Base-by-base conservation (phyloP, 306 rosid species). In the Inga laurina region DNA sequence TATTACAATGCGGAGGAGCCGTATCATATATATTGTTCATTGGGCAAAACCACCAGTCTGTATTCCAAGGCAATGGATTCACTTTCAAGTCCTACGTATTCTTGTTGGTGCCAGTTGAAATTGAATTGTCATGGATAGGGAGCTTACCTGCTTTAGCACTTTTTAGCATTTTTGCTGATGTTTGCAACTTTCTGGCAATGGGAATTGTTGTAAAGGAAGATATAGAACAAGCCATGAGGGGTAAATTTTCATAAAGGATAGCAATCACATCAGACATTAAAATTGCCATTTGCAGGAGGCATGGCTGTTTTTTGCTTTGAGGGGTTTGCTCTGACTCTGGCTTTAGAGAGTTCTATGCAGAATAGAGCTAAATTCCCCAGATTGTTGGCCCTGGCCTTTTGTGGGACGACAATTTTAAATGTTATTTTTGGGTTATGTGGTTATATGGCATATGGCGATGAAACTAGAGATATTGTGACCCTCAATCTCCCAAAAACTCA, bases 361-460 rank as follows among this genome's bases (percentile, higher is more conserved):
- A 86, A 87, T 64, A 82, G 13, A 79, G 7, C 82, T 19, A 77
- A 83, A 8, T 93, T 93, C 82, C 94, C 92, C 0, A 89, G 44
- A 74, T 84, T 95, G 91, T 83, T 92, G 67, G 96, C 90, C 82
- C 92, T 81, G 88, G 86, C 93, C 46, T 82, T 95, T 72, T 65
- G 91, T 24, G 96, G 91, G 65, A 92, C 92, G 45, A 88, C 91
- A 46, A 30, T 88, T 21, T 74, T 93, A 62, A 93, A 93, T 64
- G 79, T 87, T 86, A 84, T 90, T 79, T 91, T 91, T 39, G 97
- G 95, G 73, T 87, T 91, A 35, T 87, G 82, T 2, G 97, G 98
- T 35, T 94, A 93, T 87, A 91, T 94, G 93, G 97, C 94, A n/a
- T 94, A 80, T 73, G 97, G 97, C 39, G 97, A 93, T 86, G 89